Base-by-base conservation (phyloP, 1,284 basidiomycete species). In the Filobasidium uniguttulatum region DNA sequence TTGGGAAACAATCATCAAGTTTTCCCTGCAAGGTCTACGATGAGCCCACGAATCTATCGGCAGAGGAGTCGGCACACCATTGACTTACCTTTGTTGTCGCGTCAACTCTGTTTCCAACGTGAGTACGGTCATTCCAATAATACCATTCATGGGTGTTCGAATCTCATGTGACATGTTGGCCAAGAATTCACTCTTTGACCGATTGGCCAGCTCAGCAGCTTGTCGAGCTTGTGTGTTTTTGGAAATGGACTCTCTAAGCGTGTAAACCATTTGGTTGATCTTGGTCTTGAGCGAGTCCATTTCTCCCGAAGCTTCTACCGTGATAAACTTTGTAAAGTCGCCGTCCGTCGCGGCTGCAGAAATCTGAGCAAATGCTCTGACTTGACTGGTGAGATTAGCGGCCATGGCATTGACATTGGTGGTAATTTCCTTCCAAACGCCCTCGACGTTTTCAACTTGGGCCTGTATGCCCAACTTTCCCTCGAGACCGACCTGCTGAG, bases 281-380 rank as follows among this genome's bases (percentile, higher is more conserved):
- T 97, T 94, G 5, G 89, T 97, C 77, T 98, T 98, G 71, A 99
- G 78, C 55, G 86, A 91, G 72, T 98, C 93, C 94, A 98, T 97
- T 71, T 98, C 94, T 50, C 94, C 94, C 51, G 81, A 85, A 0
- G 93, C 94, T 64, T 98, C 93, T 64, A 99, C 93, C 15, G 94
- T 98, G 73, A 98, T 97, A 75, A 98, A 98, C 19, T 91, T 80
- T 19, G 89, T 93, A 71, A 97, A 98, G 72, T 99, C 94, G 55
- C 94, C 94, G 64, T 97, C 93, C 73, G 93, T 97, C 14, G 94
- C 94, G 1, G 94, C 94, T 0, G 93, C 91, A 0, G 89, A 93
- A 63, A 98, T 98, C 70, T 98, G 93, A 0, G 93, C 94, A 64
- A 98, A 98, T 17, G 94, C 94, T 70, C 94, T 82, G 53, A 98